Base-by-base conservation (phyloP, 257 asterid genomes). In the Solanum habrochaites region DNA sequence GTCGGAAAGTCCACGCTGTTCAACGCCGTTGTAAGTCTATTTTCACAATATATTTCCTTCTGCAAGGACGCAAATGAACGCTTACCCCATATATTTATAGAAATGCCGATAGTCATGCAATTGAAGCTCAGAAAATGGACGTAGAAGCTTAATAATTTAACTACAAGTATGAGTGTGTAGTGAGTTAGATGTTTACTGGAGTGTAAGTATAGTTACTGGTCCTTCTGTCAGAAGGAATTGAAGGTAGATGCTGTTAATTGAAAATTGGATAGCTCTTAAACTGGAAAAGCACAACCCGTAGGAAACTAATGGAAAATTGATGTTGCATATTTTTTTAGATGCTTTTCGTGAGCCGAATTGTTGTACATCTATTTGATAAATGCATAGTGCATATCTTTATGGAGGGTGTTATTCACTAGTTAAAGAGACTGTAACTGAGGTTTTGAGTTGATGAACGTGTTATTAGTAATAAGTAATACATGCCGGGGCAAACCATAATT, bases 1-100 rank as follows among this genome's bases (percentile, higher is more conserved):
- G 99, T 96, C 86, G 99, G 99, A 42, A 96, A 96, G 89, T 95
- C 99, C 83, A 97, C 99, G 84, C 96, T 97, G 58, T 97, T 97
- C 93, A 97, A 97, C 91, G 98, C 99, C 89, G 99, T 97, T 12
- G 99, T 97, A 94, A 81, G 98, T 86, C 52, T 82, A 25, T 56
- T 72, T 87, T 49, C 12, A 42, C 16, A 71, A 32, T 71, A 49
- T 58, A 23, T 85, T 85, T 70, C 10, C 70, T 47, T 67, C n/a
- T 84, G 71, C 80, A 35, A 66, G 5, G 25, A 21, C 62, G 75
- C 8, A 40, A 70, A 6, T 52, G 66, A 40, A 40, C 16, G 32
- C 56, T 18, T 12, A 70, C 23, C 6, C 47, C 64, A 13, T 85
- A 40, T 85, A 12, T 70, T 71, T 85, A 83, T 23, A 35, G 47